Evolutionary conservation across 2,329 filamentous ascomycete species (phyloP).

Genomic region (Epicoccum nigrum): DNA sequence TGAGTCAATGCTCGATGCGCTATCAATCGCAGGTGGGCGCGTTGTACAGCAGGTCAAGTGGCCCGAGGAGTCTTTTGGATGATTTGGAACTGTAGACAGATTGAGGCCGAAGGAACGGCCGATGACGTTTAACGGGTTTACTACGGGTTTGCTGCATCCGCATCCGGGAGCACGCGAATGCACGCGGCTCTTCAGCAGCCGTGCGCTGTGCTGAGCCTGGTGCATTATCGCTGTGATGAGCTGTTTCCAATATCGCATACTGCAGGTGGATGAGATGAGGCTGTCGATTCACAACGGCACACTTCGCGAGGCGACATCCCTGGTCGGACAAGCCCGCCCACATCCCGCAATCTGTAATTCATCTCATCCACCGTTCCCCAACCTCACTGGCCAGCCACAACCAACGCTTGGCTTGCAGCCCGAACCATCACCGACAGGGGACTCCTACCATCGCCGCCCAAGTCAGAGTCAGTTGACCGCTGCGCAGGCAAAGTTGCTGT

Average conservation of each 20-base stretch:
- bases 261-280: constrained; percentile 33
- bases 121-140: constrained; percentile 15
- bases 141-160: constrained; percentile 2
- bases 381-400: constrained; percentile 24
- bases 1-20: constrained; percentile 28
- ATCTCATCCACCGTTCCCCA: constrained; percentile 12
- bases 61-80: constrained; percentile 17
- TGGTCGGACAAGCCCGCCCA: constrained; percentile 13
- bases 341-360: constrained; percentile 16
- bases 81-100: constrained; percentile 13
- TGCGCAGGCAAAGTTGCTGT: constrained; percentile 13
- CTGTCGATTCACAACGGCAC: constrained; percentile 12
- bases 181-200: constrained; percentile 26
- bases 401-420: constrained; percentile 9
- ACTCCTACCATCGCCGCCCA: constrained; percentile 22
- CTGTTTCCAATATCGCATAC: constrained; percentile 32
- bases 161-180: constrained; percentile 5
- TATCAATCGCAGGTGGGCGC: constrained; percentile 9
- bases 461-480: constrained; percentile 23
- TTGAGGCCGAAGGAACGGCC: constrained; percentile 12
- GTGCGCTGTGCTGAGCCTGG: constrained; percentile 17
- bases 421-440: constrained; percentile 23
- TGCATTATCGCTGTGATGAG: constrained; percentile 14
- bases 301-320: constrained; percentile 7
- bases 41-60: constrained; percentile 11